Evolutionary conservation across 2,329 filamentous ascomycete genomes (phyloP).

Genomic region (Penicillium paneum): DNA sequence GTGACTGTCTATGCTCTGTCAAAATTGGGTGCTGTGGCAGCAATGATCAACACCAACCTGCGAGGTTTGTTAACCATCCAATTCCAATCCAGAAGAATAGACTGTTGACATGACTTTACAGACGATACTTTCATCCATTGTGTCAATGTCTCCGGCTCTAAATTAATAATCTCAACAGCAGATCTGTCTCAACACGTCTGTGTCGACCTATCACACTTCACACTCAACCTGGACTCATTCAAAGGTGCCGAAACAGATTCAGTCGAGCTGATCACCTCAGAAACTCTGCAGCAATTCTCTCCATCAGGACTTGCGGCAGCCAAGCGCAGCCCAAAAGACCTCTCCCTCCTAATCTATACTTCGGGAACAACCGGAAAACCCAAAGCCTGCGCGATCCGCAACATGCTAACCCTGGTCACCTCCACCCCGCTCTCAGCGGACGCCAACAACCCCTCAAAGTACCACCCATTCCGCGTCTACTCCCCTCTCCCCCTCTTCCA

Average conservation of each 20-base stretch:
- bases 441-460: slow-evolving; percentile 38
- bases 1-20: slow-evolving; percentile 45
- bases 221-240: slow-evolving; percentile 42
- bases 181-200: slow-evolving; percentile 41
- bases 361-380: slow-evolving; percentile 50
- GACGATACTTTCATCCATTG: slow-evolving; percentile 48
- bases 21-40: slow-evolving; percentile 46
- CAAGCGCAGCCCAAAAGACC: slow-evolving; percentile 36
- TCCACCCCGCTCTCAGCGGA: slow-evolving; percentile 40
- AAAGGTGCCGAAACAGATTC: slow-evolving; percentile 21
- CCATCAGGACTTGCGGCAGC: slow-evolving; percentile 25
- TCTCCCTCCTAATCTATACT: slow-evolving; percentile 46
- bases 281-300: slow-evolving; percentile 28
- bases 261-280: slow-evolving; percentile 25
- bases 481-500: slow-evolving; percentile 50
- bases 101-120: slow-evolving; percentile 12
- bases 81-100: background rate
- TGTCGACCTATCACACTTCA: slow-evolving; percentile 35
- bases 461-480: slow-evolving; percentile 47
- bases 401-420: slow-evolving; percentile 38
- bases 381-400: slow-evolving; percentile 46
- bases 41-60: slow-evolving; percentile 48
- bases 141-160: slow-evolving; percentile 42
- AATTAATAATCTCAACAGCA: slow-evolving; percentile 45
- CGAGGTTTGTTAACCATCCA: slow-evolving; percentile 34